Conservation (phyloP, 1,139 yeast species). For the Nakaseomyces glabratus region DNA sequence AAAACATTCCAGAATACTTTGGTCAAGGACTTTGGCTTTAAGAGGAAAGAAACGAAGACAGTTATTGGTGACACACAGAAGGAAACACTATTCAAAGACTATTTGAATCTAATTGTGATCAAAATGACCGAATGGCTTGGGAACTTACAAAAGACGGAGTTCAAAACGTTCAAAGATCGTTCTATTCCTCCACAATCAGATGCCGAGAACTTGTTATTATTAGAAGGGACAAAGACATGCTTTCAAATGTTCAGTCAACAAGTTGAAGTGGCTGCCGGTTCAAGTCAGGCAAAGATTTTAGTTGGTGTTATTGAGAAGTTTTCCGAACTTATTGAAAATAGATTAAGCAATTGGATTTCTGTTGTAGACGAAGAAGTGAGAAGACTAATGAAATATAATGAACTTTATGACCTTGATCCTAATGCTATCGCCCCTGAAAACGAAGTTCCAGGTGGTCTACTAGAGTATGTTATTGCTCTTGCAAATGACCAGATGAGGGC, state of each 20-base stretch:
- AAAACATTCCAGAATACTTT: constrained; percentile 51
- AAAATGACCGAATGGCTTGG: constrained; percentile 80
- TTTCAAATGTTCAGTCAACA: constrained; percentile 82
- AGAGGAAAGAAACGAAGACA: constrained; percentile 38
- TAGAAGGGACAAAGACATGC: constrained; percentile 66
- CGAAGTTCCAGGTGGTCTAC: constrained; percentile 66
- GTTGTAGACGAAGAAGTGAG: constrained; percentile 54
- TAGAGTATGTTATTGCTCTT: constrained; percentile 74
- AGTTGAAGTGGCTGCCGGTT: constrained; percentile 84
- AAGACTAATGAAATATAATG: constrained; percentile 37
- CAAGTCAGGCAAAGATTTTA: constrained; percentile 73
- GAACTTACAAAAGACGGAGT: constrained; percentile 58
- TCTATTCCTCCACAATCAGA: constrained; percentile 66
- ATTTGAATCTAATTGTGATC: constrained; percentile 53
- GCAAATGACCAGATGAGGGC: constrained; percentile 86
- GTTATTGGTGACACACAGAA: constrained; percentile 66
- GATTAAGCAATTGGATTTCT: constrained; percentile 54
- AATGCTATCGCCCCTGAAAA: constrained; percentile 39
- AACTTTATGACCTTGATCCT: constrained; percentile 30
- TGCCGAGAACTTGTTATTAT: constrained; percentile 50
- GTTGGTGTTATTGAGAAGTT: constrained; percentile 78
- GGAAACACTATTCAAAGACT: constrained; percentile 56
- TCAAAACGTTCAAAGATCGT: constrained; percentile 51
- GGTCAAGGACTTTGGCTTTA: constrained; percentile 38
- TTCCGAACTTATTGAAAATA: constrained; percentile 47